Conservation (phyloP, 495 filamentous ascomycete species). For the Letharia columbiana region DNA sequence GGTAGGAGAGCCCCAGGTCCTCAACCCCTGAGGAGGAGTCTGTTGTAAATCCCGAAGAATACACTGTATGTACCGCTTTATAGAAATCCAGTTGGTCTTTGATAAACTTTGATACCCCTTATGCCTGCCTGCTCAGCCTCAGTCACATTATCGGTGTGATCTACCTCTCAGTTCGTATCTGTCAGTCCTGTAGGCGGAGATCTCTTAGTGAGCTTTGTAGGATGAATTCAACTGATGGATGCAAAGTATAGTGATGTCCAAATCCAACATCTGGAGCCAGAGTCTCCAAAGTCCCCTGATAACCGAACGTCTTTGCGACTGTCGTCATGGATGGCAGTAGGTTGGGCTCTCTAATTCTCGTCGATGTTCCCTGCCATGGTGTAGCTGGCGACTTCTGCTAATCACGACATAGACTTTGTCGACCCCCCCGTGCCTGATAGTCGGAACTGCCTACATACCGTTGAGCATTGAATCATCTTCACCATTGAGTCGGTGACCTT, state of each 20-base stretch:
- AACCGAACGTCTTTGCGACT: constrained; percentile 65
- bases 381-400: constrained; percentile 20
- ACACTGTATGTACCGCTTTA: not conserved
- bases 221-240: constrained; percentile 35
- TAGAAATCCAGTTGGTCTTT: constrained; percentile 19
- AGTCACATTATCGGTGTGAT: constrained; percentile 47
- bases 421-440: constrained; percentile 61
- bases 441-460: constrained; percentile 40
- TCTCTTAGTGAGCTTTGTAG: not conserved
- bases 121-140: constrained; percentile 58
- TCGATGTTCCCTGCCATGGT: not conserved
- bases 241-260: constrained; percentile 89
- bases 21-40: constrained; percentile 78
- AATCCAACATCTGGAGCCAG: constrained; percentile 68
- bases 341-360: constrained; percentile 43
- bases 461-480: not conserved
- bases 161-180: not conserved
- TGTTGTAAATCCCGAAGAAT: constrained; percentile 55
- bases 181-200: not conserved
- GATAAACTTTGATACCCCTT: constrained; percentile 49
- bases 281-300: constrained; percentile 55
- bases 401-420: constrained; percentile 81
- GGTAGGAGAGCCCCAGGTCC: constrained; percentile 60
- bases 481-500: too few species aligned
- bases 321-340: constrained; percentile 67